A percentile compares a stretch with the other conserved stretches of the same genome.
These are phyloP conservation scores for Botrytis pseudocinerea DNA, from an alignment of 2,329 filamentous ascomycete genomes.

Conservation along the genomic window DNA sequence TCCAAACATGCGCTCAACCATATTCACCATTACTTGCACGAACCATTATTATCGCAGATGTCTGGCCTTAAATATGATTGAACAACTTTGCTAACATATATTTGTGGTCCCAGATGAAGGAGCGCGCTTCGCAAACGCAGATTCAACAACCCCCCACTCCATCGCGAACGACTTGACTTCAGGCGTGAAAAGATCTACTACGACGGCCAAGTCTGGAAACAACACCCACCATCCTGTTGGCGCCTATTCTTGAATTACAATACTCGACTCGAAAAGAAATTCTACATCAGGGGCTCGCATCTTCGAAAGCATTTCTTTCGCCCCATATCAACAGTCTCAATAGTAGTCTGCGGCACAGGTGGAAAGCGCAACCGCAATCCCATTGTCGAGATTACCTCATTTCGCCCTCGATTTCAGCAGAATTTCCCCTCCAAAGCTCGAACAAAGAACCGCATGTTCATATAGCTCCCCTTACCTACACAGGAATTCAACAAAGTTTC, in stretches of 20 bases:
- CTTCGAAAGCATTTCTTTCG: background rate
- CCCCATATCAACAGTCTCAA: background rate
- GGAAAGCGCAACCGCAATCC: constrained; percentile 11
- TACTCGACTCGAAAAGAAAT: background rate
- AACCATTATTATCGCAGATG: background rate
- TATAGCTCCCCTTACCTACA: background rate
- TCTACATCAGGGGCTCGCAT: background rate
- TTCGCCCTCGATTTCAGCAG: constrained; percentile 10
- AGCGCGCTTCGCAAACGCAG: background rate
- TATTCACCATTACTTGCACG: background rate
- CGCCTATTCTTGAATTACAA: constrained; percentile 15
- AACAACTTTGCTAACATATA: constrained; percentile 9
- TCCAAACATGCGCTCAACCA: constrained; percentile 16
- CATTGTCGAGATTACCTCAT: constrained; percentile 23
- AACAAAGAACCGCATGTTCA: constrained; percentile 17
- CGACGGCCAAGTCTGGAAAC: background rate
- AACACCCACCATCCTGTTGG: constrained; percentile 12
- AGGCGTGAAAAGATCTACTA: background rate
- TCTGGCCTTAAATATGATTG: background rate
- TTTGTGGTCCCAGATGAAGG: constrained; percentile 16
- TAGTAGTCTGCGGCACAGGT: constrained; percentile 9
- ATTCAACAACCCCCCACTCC: constrained; percentile 7
- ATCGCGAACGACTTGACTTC: background rate
- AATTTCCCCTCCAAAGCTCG: constrained; percentile 12
- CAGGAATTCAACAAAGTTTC: background rate